Evolutionary conservation across 1,139 yeast species (phyloP).

Genomic region (Suhomyces chickasaworum): DNA sequence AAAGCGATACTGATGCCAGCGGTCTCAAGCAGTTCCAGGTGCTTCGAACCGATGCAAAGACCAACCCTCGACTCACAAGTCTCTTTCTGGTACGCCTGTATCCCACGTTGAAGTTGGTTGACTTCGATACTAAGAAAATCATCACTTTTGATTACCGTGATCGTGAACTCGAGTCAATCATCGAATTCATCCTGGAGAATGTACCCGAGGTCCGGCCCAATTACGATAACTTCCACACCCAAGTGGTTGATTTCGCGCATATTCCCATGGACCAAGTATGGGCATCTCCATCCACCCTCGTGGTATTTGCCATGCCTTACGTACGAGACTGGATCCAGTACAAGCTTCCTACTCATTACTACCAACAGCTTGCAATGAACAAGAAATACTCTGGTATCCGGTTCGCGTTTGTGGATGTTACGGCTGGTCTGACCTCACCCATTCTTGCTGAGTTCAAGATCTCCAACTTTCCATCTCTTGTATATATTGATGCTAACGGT

Average conservation of each 20-base stretch:
- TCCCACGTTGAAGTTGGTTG: slow-evolving; percentile 38
- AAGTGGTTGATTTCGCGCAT: slow-evolving; percentile 17
- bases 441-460: slow-evolving; percentile 29
- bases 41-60: slow-evolving; percentile 32
- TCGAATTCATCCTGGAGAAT: slow-evolving; percentile 24
- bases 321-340: slow-evolving; percentile 35
- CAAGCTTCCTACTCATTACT: slow-evolving; percentile 39
- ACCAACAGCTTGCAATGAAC: slow-evolving; percentile 29
- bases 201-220: slow-evolving; percentile 23
- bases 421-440: slow-evolving; percentile 21
- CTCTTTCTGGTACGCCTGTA: slow-evolving; percentile 31
- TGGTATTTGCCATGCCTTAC: slow-evolving; percentile 31
- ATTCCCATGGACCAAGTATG: slow-evolving; percentile 11
- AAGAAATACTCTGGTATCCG: slow-evolving; percentile 15
- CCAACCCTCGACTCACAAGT: slow-evolving; percentile 25
- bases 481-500: slow-evolving; percentile 26
- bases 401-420: slow-evolving; percentile 34
- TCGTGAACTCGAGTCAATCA: slow-evolving; percentile 29
- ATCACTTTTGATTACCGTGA: slow-evolving; percentile 22
- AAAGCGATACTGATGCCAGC: neutral
- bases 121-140: slow-evolving; percentile 32
- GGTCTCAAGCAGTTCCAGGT: slow-evolving; percentile 31
- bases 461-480: slow-evolving; percentile 39
- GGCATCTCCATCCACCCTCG: slow-evolving; percentile 20
- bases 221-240: slow-evolving; percentile 21